A percentile compares a stretch with the other conserved stretches of the same genome.
Conservation (phyloP, 495 filamentous ascomycete genomes). For the Aspergillus mulundensis region DNA sequence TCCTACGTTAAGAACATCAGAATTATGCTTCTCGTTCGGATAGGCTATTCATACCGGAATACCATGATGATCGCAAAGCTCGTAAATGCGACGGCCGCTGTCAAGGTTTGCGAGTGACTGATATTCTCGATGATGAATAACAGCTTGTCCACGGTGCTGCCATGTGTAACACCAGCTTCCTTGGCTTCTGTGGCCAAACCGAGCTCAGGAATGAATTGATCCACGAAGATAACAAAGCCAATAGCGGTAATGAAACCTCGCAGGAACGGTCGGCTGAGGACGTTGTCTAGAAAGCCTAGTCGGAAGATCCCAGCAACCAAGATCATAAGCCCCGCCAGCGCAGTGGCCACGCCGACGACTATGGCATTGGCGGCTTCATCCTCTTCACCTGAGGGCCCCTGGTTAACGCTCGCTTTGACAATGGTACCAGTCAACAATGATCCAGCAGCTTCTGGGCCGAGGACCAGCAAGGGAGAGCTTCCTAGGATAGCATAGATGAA, state of each 20-base stretch:
- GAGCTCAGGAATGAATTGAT: constrained; percentile 88
- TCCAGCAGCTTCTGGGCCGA: constrained; percentile 92
- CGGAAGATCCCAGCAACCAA: constrained; percentile 76
- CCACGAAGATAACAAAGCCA: constrained; percentile 91
- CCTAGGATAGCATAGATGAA: constrained; percentile 86
- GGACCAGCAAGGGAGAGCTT: constrained; percentile 87
- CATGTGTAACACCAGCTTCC: constrained; percentile 61
- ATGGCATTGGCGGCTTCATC: constrained; percentile 67
- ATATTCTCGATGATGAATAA: constrained; percentile 69
- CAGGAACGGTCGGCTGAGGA: constrained; percentile 87
- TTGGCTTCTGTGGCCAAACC: constrained; percentile 65
- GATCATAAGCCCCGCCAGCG: constrained; percentile 81
- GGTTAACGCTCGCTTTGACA: constrained; percentile 70
- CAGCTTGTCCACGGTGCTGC: constrained; percentile 80
- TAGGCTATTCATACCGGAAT: constrained; percentile 51
- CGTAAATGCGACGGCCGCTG: constrained; percentile 65
- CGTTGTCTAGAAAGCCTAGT: constrained; percentile 92
- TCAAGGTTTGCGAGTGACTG: constrained; percentile 63
- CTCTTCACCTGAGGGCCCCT: constrained; percentile 62
- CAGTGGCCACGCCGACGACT: constrained; percentile 85
- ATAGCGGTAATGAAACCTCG: constrained; percentile 96
- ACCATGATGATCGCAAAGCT: constrained; percentile 90
- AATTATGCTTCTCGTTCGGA: background rate
- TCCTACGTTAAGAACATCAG: constrained; percentile 37
- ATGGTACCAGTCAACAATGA: constrained; percentile 85